Percentiles rank a stretch among this genome's conserved stretches.
These are phyloP conservation scores for Mycosphaerella arachidis DNA, from an alignment of 2,329 filamentous ascomycete species.

Conservation along the genomic window DNA sequence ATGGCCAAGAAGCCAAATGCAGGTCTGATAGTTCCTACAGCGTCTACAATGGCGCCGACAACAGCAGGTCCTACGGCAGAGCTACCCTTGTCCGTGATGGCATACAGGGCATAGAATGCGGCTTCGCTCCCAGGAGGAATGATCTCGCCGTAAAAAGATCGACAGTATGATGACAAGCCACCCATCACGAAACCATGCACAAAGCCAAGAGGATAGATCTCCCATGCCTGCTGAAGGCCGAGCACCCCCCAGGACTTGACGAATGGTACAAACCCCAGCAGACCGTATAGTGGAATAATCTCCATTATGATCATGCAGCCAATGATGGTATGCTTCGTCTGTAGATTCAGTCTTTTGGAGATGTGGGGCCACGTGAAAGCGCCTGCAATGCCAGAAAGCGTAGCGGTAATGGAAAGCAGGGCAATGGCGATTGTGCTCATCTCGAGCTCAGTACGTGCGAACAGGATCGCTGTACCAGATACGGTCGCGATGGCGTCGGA, in stretches of 20 bases:
- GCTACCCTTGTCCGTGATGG: conserved; percentile 91
- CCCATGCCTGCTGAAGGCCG: conserved; percentile 81
- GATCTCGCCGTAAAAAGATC: conserved; percentile 81
- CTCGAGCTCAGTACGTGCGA: conserved; percentile 82
- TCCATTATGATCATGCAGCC: conserved; percentile 81
- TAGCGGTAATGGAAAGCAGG: conserved; percentile 84
- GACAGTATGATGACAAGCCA: conserved; percentile 80
- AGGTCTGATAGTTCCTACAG: conserved; percentile 38
- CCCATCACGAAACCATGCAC: conserved; percentile 88
- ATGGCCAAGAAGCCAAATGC: conserved; percentile 83
- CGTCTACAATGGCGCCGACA: conserved; percentile 82
- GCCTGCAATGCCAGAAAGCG: conserved; percentile 75
- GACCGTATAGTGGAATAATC: conserved; percentile 80
- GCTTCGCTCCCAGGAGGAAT: conserved; percentile 90
- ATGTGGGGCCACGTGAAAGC: conserved; percentile 83
- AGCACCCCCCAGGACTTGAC: conserved; percentile 67
- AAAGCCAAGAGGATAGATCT: conserved; percentile 83
- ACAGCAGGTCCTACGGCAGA: conserved; percentile 87
- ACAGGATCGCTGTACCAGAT: conserved; percentile 87
- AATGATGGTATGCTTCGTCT: conserved; percentile 77
- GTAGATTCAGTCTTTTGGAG: conserved; percentile 61
- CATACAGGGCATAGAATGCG: conserved; percentile 89
- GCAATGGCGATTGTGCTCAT: conserved; percentile 84
- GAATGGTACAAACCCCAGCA: conserved; percentile 76
- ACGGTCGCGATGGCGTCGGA: conserved; percentile 91